These are phyloP conservation scores for Malus sieversii DNA, from an alignment of 306 rosid genomes.

Conservation along the genomic window DNA sequence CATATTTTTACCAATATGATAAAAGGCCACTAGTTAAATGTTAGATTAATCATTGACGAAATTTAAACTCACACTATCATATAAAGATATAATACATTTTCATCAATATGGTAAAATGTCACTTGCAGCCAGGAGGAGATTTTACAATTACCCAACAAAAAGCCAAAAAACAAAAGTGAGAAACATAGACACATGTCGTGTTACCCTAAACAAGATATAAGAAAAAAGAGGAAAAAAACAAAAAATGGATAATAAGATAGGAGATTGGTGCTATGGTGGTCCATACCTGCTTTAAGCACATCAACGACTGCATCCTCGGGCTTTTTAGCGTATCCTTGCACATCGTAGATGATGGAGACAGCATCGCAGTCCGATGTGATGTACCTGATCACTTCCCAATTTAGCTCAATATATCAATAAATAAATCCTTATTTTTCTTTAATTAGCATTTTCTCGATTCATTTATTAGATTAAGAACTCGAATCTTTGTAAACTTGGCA, in stretches of 20 bases:
- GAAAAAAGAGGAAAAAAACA: too few species aligned
- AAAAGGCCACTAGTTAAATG: too few species aligned
- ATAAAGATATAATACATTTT: too few species aligned
- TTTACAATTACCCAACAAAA: not conserved
- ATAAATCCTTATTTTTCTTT: too few species aligned
- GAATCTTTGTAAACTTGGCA: not conserved
- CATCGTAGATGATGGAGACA: conserved; percentile 45
- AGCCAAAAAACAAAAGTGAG: not conserved
- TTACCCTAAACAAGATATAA: not conserved
- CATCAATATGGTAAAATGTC: too few species aligned
- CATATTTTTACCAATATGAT: too few species aligned
- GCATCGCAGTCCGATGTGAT: conserved; percentile 88
- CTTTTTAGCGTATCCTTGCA: conserved; percentile 47
- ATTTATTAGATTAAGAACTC: not conserved
- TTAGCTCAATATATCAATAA: not conserved
- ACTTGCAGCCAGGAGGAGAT: not conserved
- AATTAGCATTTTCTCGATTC: not conserved
- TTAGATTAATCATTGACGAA: fast-evolving
- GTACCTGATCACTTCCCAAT: conserved; percentile 38
- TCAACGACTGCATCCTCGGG: conserved; percentile 78
- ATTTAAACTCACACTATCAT: too few species aligned
- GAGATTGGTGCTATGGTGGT: not conserved
- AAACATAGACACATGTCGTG: not conserved
- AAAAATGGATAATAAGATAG: not conserved
- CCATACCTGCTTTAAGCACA: conserved; percentile 69